Conservation (phyloP, 2,329 filamentous ascomycete species). For the Camptophora hylomeconis region DNA sequence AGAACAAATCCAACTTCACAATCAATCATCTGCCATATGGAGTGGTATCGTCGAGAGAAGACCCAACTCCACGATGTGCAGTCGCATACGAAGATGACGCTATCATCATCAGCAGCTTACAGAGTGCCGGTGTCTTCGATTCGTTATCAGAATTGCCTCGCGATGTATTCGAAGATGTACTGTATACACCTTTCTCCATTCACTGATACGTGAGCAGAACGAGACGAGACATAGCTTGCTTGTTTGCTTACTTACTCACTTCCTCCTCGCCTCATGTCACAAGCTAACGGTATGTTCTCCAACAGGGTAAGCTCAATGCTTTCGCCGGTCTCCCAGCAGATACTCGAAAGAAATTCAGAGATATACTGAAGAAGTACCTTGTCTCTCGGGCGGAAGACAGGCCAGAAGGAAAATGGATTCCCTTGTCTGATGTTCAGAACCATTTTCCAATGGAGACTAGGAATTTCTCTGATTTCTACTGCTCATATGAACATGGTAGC, state of each 20-base stretch:
- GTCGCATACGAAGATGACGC: slow-evolving; percentile 8
- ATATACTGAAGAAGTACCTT: slow-evolving; percentile 2
- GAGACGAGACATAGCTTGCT: too few relatives aligned
- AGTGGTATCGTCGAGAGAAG: slow-evolving; percentile 5
- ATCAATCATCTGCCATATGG: slow-evolving; percentile 9
- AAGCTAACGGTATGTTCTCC: background rate
- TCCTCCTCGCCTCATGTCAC: background rate
- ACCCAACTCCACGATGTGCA: slow-evolving; percentile 4
- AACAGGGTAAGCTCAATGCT: slow-evolving; percentile 5
- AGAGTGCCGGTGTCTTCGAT: slow-evolving; percentile 1
- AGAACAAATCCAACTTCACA: too few relatives aligned
- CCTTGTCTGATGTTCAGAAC: slow-evolving; percentile 4
- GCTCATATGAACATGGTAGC: slow-evolving; percentile 7
- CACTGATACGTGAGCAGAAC: too few relatives aligned
- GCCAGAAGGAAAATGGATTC: background rate
- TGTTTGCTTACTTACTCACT: background rate
- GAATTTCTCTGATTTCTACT: slow-evolving; percentile 10
- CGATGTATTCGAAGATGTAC: background rate
- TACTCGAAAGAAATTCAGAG: slow-evolving; percentile 2
- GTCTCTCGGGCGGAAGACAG: background rate
- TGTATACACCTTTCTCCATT: background rate
- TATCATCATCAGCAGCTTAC: slow-evolving; percentile 4
- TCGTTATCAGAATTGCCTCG: background rate
- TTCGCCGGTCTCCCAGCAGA: slow-evolving; percentile 7
- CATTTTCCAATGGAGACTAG: slow-evolving; percentile 8